Base-by-base conservation (phyloP, 1,284 basidiomycete species). In the Ustilago tritici region DNA sequence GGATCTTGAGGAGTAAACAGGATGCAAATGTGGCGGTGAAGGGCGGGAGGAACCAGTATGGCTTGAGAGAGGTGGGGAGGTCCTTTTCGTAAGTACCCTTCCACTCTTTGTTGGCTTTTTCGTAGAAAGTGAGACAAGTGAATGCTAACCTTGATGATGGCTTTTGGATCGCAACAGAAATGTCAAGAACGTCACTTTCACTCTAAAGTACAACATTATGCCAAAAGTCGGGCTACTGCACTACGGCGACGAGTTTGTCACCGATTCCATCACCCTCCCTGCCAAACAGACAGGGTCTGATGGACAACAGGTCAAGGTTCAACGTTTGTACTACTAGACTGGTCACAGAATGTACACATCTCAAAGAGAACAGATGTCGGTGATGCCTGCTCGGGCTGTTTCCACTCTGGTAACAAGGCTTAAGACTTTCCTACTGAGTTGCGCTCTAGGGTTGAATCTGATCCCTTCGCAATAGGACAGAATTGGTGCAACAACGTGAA, bases 141-240 rank as follows among this genome's bases (percentile, higher is more conserved):
- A 46, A 19, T 4, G n/a, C 65, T 36, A 41, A 69, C 57, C 49
- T 23, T 53, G 19, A 17, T 28, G 17, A 15, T 64, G n/a, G 38
- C 11, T 15, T n/a, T 19, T 50, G 23, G 5, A 12, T n/a, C 19
- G 31, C 5, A 14, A 50, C 76, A 84, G 81, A 23, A 65, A 79
- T 59, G 61, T 84, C 55, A 56, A 89, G 12, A 65, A 72, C 23
- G 88, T 92, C 15, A 91, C 91, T 6, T 95, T 94, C 84, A 88
- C 90, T 0, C 89, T 96, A 54, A 92, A 92, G 83, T 96, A 95
- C 88, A 95, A 95, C 82, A 86, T 94, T 32, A 95, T 95, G 93
- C 94, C 94, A 14, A 91, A 92, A 82, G 92, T 95, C 15, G 94
- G 94, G 7, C 77, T 90, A 43, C 88, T 96, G 53, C 64, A 70